Base-by-base conservation (phyloP, 371 early-diverging fungal genomes). In the Lichtheimia hyalospora region DNA sequence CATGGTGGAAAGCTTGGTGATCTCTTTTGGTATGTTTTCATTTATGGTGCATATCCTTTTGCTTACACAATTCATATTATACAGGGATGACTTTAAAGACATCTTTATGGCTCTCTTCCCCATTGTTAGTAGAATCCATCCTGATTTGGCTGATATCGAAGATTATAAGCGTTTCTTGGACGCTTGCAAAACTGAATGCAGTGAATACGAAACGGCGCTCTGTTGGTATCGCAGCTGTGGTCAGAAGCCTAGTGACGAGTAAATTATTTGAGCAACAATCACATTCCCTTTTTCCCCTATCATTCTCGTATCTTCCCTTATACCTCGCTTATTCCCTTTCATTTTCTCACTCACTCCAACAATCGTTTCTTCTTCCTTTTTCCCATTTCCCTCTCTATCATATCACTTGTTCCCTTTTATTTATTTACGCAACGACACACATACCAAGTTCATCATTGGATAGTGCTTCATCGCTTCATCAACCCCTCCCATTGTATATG, bases 71-170 rank as follows among this genome's bases (percentile, higher is more conserved):
- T 46, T 13, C 44, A 46, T n/a, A n/a, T 39, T 14, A 40, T 48
- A 20, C 54, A 70, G 70, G 72, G 61, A 62, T 14, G 74, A 73
- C 49, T 70, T 62, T 49, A 28, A 27, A 42, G 62, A 65, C 13
- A 60, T 48, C 13, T 64, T 53, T 39, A 44, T 23, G 13, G 65
- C 68, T n/a, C 0, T 68, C 16, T 42, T 58, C 44, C 58, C 63
- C 4, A 28, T 53, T 8, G 48, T 73, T 44, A 34, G 54, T 4
- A 50, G 49, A 43, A 23, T 27, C 0, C 62, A 61, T 15, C 60
- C 65, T 0, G 56, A 60, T 13, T 63, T 58, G 34, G 57, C 57
- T 46, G 55, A 57, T 21, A 21, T 20, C 18, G 58, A 62, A 16
- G 59, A 18, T 3, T 63, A 58, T 42, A 41, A 52, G 14, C 24